Evolutionary conservation across 148 eudicot genomes (phyloP).

Genomic region (Rhododendron simsii): DNA sequence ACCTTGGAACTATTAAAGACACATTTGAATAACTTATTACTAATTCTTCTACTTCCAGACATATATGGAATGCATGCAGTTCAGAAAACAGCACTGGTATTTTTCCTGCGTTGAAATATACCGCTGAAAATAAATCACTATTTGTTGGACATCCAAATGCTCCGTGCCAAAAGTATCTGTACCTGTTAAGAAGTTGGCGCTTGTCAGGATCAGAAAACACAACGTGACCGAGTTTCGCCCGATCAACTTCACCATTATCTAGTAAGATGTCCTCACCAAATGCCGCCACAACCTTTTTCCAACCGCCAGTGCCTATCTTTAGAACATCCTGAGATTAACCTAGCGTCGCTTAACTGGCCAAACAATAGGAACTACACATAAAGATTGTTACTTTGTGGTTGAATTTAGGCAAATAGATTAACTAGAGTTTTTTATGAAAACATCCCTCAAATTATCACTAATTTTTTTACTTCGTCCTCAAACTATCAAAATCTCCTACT

Average conservation of each 20-base stretch:
- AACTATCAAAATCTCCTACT: too few relatives aligned
- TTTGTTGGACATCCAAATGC: neutral
- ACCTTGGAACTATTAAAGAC: too few relatives aligned
- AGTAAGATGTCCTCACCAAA: slow-evolving; percentile 77
- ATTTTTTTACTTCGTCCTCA: too few relatives aligned
- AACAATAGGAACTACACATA: neutral
- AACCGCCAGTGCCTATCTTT: slow-evolving; percentile 91
- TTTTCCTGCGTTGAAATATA: neutral
- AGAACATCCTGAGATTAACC: slow-evolving; percentile 59
- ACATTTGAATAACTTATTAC: too few relatives aligned
- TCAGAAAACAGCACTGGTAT: neutral
- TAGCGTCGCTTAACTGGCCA: neutral
- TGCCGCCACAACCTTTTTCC: slow-evolving; percentile 81
- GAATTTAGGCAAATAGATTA: too few relatives aligned
- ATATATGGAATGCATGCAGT: neutral
- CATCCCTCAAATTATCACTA: too few relatives aligned
- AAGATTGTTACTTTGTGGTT: too few relatives aligned
- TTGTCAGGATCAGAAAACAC: slow-evolving; percentile 76
- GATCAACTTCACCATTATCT: slow-evolving; percentile 83
- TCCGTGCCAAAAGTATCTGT: neutral
- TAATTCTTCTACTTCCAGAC: neutral
- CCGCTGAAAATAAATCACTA: neutral
- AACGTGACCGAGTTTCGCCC: slow-evolving; percentile 72
- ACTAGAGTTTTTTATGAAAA: too few relatives aligned
- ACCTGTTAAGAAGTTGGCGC: slow-evolving; percentile 90